These are phyloP conservation scores for Talaromyces albobiverticillius DNA, from an alignment of 2,329 filamentous ascomycete genomes.

Conservation along the genomic window DNA sequence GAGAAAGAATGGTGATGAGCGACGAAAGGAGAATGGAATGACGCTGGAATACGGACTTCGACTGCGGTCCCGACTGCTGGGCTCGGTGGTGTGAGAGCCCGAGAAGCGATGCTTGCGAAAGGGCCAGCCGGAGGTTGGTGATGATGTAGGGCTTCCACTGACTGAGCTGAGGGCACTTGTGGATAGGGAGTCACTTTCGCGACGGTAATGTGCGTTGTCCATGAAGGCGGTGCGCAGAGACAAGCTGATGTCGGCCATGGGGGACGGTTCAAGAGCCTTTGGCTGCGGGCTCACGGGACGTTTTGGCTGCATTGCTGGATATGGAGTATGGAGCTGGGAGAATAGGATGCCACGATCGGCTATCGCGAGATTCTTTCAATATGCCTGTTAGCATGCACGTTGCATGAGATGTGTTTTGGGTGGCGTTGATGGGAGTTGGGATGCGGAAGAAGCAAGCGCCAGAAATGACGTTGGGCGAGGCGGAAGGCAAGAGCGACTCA, in stretches of 20 bases:
- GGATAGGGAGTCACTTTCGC: constrained; percentile 22
- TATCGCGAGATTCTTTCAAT: not conserved
- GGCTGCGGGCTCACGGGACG: constrained; percentile 7
- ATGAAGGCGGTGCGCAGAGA: constrained; percentile 31
- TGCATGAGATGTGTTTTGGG: not conserved
- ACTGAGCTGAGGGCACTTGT: constrained; percentile 28
- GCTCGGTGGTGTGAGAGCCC: constrained; percentile 18
- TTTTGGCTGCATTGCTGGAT: constrained; percentile 16
- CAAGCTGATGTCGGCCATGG: constrained; percentile 29
- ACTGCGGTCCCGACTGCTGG: constrained; percentile 28
- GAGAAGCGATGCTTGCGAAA: constrained; percentile 25
- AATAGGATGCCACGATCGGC: not conserved
- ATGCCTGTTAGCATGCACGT: not conserved
- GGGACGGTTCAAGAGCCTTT: constrained; percentile 20
- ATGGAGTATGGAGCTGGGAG: not conserved
- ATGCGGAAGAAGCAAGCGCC: not conserved
- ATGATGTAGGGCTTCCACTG: constrained; percentile 28
- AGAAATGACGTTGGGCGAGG: not conserved
- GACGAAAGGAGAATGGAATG: constrained; percentile 25
- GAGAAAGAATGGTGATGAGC: constrained; percentile 29
- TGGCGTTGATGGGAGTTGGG: not conserved
- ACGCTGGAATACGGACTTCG: constrained; percentile 19
- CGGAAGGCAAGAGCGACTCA: not conserved
- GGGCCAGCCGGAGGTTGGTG: constrained; percentile 28
- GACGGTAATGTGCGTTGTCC: constrained; percentile 19